Percentiles rank a stretch among this genome's conserved stretches.
Conservation (phyloP, 306 rosid genomes). For the Rosa rugosa region DNA sequence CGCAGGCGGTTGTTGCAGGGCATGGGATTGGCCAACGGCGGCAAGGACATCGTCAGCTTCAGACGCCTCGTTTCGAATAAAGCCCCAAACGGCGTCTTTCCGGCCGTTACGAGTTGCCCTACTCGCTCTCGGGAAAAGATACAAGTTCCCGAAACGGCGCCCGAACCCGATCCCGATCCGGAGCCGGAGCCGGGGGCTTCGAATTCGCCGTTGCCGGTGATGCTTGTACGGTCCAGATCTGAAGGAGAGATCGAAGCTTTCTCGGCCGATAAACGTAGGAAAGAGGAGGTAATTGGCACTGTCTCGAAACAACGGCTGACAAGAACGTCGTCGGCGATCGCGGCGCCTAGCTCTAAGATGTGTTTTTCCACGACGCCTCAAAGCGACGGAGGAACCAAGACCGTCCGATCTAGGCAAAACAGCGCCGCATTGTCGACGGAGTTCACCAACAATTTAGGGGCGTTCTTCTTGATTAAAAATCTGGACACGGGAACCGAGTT, state of each 20-base stretch:
- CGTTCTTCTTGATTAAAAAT: conserved; percentile 72
- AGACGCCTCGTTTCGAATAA: conserved; percentile 23
- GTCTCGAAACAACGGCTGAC: conserved; percentile 65
- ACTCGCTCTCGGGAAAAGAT: neutral
- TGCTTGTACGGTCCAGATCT: conserved; percentile 65
- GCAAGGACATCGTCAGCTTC: conserved; percentile 36
- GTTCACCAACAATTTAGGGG: conserved; percentile 32
- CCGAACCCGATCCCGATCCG: neutral
- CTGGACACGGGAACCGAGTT: conserved; percentile 84
- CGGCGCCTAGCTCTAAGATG: conserved; percentile 4
- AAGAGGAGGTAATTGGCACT: conserved; percentile 45
- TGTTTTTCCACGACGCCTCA: conserved; percentile 14
- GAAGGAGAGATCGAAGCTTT: conserved; percentile 54
- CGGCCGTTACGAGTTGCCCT: neutral
- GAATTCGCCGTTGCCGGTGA: conserved; percentile 21
- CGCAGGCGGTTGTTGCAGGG: conserved; percentile 52
- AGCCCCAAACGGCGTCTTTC: neutral
- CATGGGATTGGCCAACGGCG: conserved; percentile 56
- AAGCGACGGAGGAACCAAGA: neutral
- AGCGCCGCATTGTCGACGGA: conserved; percentile 19
- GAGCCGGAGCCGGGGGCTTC: conserved; percentile 1
- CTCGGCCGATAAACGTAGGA: conserved; percentile 41
- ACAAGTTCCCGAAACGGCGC: neutral
- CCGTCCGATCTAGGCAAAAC: conserved; percentile 4
- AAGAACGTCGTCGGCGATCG: conserved; percentile 41